Evolutionary conservation across 805 yeast species (phyloP).

Genomic region (Yamadazyma endophytica): DNA sequence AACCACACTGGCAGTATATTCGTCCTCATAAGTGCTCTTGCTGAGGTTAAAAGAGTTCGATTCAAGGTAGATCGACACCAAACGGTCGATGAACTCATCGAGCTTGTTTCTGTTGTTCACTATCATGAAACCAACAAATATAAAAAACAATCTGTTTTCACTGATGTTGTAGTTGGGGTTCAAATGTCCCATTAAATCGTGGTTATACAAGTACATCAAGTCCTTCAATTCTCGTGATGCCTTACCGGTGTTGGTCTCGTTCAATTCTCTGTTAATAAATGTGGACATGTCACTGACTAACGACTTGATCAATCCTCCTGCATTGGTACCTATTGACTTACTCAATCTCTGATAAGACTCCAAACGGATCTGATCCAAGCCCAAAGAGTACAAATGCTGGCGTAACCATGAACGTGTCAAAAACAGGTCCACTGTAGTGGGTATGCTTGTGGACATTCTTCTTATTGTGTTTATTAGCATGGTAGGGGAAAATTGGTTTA

Average conservation of each 20-base stretch:
- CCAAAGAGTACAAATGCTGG: constrained; percentile 30
- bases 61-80: constrained; percentile 27
- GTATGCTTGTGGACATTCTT: no score
- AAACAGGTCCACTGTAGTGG: constrained; percentile 8
- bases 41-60: constrained; percentile 13
- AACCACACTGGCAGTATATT: constrained; percentile 5
- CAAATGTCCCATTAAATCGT: constrained; percentile 5
- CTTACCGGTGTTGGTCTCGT: constrained; percentile 6
- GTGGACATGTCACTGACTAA: constrained; percentile 30
- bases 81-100: constrained; percentile 23
- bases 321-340: constrained; percentile 20
- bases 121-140: constrained; percentile 13
- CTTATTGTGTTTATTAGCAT: no score
- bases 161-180: constrained; percentile 5
- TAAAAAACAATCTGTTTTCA: constrained; percentile 11
- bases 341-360: constrained; percentile 29
- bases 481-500: no score
- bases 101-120: constrained; percentile 13
- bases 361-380: constrained; percentile 30
- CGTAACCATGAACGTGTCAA: constrained; percentile 22
- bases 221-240: constrained; percentile 17
- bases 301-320: constrained; percentile 30
- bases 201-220: constrained; percentile 16
- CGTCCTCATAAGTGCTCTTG: constrained; percentile 3
- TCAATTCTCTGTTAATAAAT: constrained; percentile 26